Conservation (phyloP, 768 basidiomycete species). For the Termitomyces sp. region DNA sequence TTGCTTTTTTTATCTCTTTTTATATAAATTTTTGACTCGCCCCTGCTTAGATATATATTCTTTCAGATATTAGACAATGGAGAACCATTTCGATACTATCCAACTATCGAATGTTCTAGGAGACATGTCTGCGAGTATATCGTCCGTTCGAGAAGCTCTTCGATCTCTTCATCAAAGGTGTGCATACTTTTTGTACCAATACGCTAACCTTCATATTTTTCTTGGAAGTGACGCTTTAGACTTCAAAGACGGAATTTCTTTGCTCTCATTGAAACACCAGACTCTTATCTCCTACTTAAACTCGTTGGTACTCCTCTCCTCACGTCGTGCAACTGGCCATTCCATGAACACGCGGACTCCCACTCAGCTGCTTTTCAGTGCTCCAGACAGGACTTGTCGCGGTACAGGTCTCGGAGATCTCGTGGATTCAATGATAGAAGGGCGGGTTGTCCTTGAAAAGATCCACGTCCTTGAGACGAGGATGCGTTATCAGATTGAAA, state of each 20-base stretch:
- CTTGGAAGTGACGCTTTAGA: slow-evolving; percentile 33
- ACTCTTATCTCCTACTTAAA: slow-evolving; percentile 83
- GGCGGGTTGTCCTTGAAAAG: slow-evolving; percentile 85
- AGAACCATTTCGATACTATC: not conserved
- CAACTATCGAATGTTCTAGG: slow-evolving; percentile 27
- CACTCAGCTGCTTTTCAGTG: slow-evolving; percentile 50
- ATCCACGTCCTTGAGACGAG: slow-evolving; percentile 77
- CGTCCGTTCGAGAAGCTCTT: slow-evolving; percentile 55
- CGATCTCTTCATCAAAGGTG: slow-evolving; percentile 44
- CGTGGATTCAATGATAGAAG: slow-evolving; percentile 76
- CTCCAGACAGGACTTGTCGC: slow-evolving; percentile 45
- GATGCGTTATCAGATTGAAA: slow-evolving; percentile 95
- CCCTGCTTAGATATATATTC: not conserved
- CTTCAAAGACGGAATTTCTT: slow-evolving; percentile 79
- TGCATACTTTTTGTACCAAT: slow-evolving; percentile 34
- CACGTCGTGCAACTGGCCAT: slow-evolving; percentile 69
- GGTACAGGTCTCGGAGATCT: slow-evolving; percentile 68
- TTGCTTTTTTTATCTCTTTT: not conserved
- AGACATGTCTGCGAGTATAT: slow-evolving; percentile 61
- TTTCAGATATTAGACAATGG: slow-evolving; percentile 6
- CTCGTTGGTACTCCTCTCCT: slow-evolving; percentile 68
- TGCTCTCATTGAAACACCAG: slow-evolving; percentile 86
- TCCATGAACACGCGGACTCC: slow-evolving; percentile 49
- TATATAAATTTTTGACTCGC: not conserved
- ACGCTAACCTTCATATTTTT: slow-evolving; percentile 6